Percentiles rank a stretch among this genome's conserved stretches.
Evolutionary conservation across 78 protist species (phyloP).

Genomic region (Acrasis kona): DNA sequence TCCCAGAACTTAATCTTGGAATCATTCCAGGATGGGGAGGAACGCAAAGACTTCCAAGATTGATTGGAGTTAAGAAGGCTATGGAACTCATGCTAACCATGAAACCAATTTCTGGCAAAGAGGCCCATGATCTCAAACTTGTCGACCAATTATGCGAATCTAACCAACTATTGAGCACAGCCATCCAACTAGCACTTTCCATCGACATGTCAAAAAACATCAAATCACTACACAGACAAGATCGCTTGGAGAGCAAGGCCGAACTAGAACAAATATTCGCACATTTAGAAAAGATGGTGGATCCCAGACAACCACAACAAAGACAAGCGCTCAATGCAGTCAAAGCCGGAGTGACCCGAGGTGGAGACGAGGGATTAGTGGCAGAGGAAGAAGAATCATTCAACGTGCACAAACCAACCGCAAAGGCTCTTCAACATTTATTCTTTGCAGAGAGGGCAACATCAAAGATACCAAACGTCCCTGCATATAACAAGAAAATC

Average conservation of each 20-base stretch:
- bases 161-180: neutral
- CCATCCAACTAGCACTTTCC: too few relatives aligned
- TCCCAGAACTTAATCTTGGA: slow-evolving; percentile 40
- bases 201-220: too few relatives aligned
- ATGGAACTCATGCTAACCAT: neutral
- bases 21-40: slow-evolving; percentile 50
- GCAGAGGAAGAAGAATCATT: too few relatives aligned
- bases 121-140: neutral
- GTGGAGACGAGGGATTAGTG: too few relatives aligned
- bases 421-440: neutral
- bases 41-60: slow-evolving; percentile 46
- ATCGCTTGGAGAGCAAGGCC: too few relatives aligned
- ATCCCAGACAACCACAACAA: too few relatives aligned
- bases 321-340: too few relatives aligned
- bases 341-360: too few relatives aligned
- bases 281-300: too few relatives aligned
- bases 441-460: slow-evolving; percentile 12
- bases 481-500: slow-evolving; percentile 10
- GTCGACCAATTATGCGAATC: neutral
- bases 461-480: neutral
- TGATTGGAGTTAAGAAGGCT: slow-evolving; percentile 18
- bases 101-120: neutral
- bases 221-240: too few relatives aligned
- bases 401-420: too few relatives aligned
- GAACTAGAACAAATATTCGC: too few relatives aligned